Evolutionary conservation across 305 asterid genomes (phyloP), one percentile per base, ranked within the genome.

Genomic region (Fraxinus velutina): DNA sequence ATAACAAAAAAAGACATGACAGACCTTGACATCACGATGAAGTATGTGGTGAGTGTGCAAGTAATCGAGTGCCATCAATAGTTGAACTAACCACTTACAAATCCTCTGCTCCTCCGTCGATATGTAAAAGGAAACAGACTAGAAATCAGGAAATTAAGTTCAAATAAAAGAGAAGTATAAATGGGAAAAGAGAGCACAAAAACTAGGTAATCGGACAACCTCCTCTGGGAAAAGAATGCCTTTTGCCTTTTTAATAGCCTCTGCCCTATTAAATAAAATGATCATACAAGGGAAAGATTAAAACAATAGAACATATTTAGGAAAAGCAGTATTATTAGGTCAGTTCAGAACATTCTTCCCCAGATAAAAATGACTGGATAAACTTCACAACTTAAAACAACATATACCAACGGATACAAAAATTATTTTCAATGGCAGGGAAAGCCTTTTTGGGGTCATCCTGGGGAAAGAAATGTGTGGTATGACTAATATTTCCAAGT

Each of bases 11-110:
- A 64, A 19, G 60, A 33, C 9, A 12, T 8, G 60, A 82, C 78
- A 80, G 55, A 96, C 99, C 98, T 96, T 96, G 82, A 96, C 99
- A 88, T 96, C 99, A 42, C 99, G 98, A 86, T 96, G 98, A 78
- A 96, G 95, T 80, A 96, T 91, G 84, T 93, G 94, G 86, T 94
- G 91, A 24, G 87, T 42, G 75, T 96, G 98, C 94, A 96, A 84
- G 90, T 96, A 92, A 87, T 96, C 96, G 64, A 96, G 97, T 7
- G 99, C 99, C 97, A 92, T 80, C 88, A 94, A 83, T 82, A 96
- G 90, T 84, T 96, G 99, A 86, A 96, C 97, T 66, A 96, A 87
- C 98, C 99, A 94, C 88, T 89, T 94, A 89, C 99, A 96, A 72
- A 94, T 95, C 81, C 91, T 94, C 99, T 96, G 98, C 50, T 80